Base-by-base conservation (phyloP, 2,329 filamentous ascomycete species). In the Apiospora hydei region DNA sequence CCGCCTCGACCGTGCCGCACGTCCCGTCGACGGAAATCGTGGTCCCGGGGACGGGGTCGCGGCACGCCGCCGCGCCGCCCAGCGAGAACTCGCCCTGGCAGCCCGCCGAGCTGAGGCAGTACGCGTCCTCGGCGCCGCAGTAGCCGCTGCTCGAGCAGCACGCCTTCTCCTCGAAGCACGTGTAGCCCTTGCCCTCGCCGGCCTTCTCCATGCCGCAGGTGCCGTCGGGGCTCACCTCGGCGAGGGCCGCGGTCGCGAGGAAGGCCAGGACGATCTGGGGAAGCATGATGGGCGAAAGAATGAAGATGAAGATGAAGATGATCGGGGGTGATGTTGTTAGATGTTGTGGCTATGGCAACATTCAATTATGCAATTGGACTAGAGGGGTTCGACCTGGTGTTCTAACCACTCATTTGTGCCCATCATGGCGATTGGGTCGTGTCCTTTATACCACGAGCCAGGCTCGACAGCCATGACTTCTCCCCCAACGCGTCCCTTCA, bases 1-100 rank as follows among this genome's bases (percentile, higher is more conserved):
- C 80, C 4, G 71, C 78, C 0, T 76, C 78, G 4, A 73, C 75
- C 1, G 72, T 71, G 5, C 80, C 79, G 67, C 80, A 81, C 0
- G 80, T 81, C 8, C 79, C 79, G 66, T 81, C 80, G n/a, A 78
- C 71, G 0, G 78, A 77, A 53, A 80, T 66, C n/a, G 77, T 77
- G 6, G 74, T 74, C 3, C 77, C 78, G 14, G 77, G 74, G 34
- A 75, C 73, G 44, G 79, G 80, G 24, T 77, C 73, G 49, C 72
- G 67, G 73, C 80, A 81, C 5, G 77, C 72, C 16, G 38, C 69
- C 2, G 78, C 72, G n/a, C 76, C 68, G 74, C 76, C 68, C 74
- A 80, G 79, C 41, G 80, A 80, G 75, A 75, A 81, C 3, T 71
- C 69, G 51, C 73, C 44, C 73, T 80, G 80, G 71, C 80, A 81